Percentiles rank a stretch among this genome's conserved stretches.
Conservation (phyloP, 208 protist genomes). For the Leishmania aethiopica region DNA sequence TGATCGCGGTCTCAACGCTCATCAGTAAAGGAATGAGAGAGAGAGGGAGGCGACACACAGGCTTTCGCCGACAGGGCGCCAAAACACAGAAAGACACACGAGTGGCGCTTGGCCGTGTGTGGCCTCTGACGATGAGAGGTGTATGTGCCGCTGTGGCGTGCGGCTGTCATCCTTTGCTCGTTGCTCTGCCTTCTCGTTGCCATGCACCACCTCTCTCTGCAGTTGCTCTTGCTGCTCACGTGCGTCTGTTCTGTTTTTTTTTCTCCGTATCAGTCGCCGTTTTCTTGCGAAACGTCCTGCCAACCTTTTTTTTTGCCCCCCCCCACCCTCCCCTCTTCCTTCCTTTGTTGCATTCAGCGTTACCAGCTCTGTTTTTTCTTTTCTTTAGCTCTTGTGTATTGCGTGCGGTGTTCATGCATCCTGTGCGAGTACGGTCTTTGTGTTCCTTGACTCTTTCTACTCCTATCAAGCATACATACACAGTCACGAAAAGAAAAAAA, state of each 20-base stretch:
- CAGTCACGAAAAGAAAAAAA: background rate
- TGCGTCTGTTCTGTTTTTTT: background rate
- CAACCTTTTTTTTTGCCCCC: background rate
- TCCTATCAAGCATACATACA: no score
- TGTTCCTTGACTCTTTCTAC: background rate
- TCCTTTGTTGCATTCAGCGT: background rate
- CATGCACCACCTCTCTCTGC: background rate
- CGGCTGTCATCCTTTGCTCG: background rate
- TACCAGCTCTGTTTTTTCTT: background rate
- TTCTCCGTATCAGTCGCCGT: background rate
- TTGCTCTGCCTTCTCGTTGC: background rate
- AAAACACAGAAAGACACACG: background rate
- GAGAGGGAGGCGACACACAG: background rate
- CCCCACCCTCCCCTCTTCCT: background rate
- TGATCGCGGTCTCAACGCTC: background rate
- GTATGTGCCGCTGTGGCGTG: background rate
- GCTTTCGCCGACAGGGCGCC: background rate
- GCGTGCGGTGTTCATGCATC: background rate
- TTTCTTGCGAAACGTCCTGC: background rate
- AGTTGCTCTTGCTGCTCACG: background rate
- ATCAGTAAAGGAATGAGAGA: background rate
- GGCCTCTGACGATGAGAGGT: background rate
- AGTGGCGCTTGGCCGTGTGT: background rate
- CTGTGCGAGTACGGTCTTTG: background rate
- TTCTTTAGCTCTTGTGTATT: background rate